phyloP scores from a whole-genome alignment of 768 basidiomycete genomes.

The Clathrus columnatus region DNA sequence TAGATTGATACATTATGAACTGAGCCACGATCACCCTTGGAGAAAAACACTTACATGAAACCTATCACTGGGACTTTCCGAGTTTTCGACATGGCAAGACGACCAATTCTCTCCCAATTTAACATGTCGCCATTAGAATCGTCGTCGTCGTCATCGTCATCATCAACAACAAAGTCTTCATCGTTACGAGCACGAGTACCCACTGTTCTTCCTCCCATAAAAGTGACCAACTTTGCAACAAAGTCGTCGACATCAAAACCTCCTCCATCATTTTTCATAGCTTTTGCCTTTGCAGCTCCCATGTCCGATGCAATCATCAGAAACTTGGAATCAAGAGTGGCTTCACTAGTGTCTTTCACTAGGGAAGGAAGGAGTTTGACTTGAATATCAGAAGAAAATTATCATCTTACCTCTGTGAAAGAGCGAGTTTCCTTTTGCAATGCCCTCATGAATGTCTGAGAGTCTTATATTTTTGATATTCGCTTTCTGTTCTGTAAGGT shows the following conservation, averaged over 20 bases:
- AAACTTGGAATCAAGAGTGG: conserved; percentile 80
- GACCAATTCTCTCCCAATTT: conserved; percentile 83
- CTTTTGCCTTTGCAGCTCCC: conserved; percentile 80
- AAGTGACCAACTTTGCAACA: conserved; percentile 59
- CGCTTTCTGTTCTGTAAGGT: conserved; percentile 31
- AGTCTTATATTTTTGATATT: conserved; percentile 38
- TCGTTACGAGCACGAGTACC: conserved; percentile 15
- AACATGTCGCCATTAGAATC: conserved; percentile 36
- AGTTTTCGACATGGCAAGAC: conserved; percentile 73
- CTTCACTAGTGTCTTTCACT: conserved; percentile 82
- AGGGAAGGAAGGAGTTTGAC: neutral
- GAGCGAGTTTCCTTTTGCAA: conserved; percentile 20
- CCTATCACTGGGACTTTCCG: conserved; percentile 72
- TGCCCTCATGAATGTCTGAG: conserved; percentile 7
- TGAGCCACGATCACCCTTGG: conserved; percentile 1
- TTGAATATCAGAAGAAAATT: conserved; percentile 8
- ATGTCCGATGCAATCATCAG: conserved; percentile 71
- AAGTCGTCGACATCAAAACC: conserved; percentile 93
- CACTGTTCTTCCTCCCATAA: conserved; percentile 63
- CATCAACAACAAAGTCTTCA: conserved; percentile 17
- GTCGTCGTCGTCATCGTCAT: conserved; percentile 29
- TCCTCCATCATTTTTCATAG: conserved; percentile 79
- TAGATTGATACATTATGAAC: conserved; percentile 28
- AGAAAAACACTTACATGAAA: conserved; percentile 62
- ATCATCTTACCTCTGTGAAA: conserved; percentile 49